These are phyloP conservation scores for Verticillium longisporum DNA, from an alignment of 2,329 filamentous ascomycete species.

Conservation along the genomic window DNA sequence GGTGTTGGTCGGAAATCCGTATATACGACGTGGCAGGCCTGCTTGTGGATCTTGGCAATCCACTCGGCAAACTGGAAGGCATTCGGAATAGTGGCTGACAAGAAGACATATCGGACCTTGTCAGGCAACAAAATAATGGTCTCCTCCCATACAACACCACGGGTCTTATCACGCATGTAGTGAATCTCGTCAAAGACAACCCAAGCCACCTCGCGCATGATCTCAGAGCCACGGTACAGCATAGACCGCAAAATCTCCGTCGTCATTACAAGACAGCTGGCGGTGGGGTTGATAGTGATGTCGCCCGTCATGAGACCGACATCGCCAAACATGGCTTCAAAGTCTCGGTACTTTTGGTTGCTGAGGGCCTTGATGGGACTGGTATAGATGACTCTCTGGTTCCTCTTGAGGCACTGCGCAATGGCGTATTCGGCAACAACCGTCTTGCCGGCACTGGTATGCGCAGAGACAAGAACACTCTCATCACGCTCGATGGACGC, in stretches of 20 bases:
- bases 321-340: conserved; percentile 90
- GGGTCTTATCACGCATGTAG: conserved; percentile 89
- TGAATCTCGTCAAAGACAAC: conserved; percentile 98
- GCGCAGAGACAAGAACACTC: conserved; percentile 92
- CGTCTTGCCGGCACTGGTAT: conserved; percentile 96
- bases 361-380: conserved; percentile 98
- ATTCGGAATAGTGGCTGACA: conserved; percentile 97
- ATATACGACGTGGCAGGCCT: conserved; percentile 98
- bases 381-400: conserved; percentile 97
- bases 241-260: conserved; percentile 98
- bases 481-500: conserved; percentile 93
- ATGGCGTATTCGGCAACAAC: conserved; percentile 98
- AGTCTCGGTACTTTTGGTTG: conserved; percentile 98
- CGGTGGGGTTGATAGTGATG: conserved; percentile 98
- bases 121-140: conserved; percentile 96
- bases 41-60: conserved; percentile 96
- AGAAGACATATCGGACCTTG: conserved; percentile 97
- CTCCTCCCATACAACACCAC: conserved; percentile 98
- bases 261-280: conserved; percentile 97
- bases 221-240: conserved; percentile 96
- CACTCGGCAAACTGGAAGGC: conserved; percentile 99
- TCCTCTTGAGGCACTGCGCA: conserved; percentile 92
- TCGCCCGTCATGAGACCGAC: conserved; percentile 98
- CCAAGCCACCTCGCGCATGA: conserved; percentile 99
- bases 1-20: conserved; percentile 97